Conservation (phyloP, 1,139 yeast species). For the Saccharomyces pastorianus region DNA sequence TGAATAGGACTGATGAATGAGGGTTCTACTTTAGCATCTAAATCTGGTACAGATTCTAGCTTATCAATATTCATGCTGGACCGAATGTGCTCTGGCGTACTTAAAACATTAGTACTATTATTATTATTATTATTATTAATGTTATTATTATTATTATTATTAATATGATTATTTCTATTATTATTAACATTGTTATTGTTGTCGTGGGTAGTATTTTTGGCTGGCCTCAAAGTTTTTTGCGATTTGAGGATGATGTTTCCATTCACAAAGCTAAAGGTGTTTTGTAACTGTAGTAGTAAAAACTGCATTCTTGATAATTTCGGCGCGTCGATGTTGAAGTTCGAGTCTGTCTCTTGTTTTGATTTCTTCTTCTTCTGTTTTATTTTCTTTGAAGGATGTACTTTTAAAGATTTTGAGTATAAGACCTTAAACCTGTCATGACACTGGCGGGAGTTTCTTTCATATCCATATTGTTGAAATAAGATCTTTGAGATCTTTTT, state of each 20-base stretch:
- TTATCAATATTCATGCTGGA: background rate
- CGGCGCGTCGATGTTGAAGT: background rate
- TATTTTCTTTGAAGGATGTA: constrained; percentile 2
- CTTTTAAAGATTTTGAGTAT: constrained; percentile 14
- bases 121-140: background rate
- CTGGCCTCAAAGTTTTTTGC: background rate
- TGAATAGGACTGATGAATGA: background rate
- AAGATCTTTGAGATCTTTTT: constrained; percentile 14
- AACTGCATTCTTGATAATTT: background rate
- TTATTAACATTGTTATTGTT: background rate
- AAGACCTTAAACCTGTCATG: constrained; percentile 24
- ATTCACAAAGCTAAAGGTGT: constrained; percentile 15
- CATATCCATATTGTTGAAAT: constrained; percentile 10
- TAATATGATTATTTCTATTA: background rate
- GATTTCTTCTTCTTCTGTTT: background rate
- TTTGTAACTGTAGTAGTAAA: constrained; percentile 10
- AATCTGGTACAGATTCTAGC: background rate
- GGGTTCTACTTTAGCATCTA: background rate
- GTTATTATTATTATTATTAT: constrained; percentile 1
- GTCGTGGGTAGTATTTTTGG: background rate
- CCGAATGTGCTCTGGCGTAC: background rate
- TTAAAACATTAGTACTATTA: background rate
- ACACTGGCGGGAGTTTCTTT: constrained; percentile 22
- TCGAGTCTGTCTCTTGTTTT: background rate
- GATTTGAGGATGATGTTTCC: constrained; percentile 16